These are phyloP conservation scores for Mallotus japonicus DNA, from an alignment of 441 rosid species.

Conservation along the genomic window DNA sequence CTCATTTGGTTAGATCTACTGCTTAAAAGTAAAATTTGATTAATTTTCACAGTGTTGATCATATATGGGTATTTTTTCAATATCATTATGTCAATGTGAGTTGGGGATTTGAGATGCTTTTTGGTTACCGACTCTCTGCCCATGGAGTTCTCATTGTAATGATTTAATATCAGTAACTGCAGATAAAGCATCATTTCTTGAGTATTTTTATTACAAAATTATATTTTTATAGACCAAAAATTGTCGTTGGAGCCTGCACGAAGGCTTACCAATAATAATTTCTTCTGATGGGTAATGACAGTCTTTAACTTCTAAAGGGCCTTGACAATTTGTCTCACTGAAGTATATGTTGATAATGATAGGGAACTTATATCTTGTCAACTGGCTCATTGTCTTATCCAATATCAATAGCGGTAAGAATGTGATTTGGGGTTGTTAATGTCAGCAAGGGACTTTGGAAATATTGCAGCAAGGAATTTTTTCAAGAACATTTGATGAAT, in stretches of 20 bases:
- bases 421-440: neutral
- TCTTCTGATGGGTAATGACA: neutral
- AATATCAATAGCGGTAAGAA: neutral
- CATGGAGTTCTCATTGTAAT: too few relatives aligned
- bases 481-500: neutral
- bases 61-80: neutral
- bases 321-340: neutral
- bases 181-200: neutral
- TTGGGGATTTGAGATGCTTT: neutral
- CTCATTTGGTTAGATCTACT: conserved; percentile 15
- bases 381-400: neutral
- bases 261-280: neutral
- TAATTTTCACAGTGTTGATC: neutral
- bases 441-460: neutral
- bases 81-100: neutral
- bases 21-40: neutral
- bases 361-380: neutral
- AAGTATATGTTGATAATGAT: neutral
- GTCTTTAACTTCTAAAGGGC: neutral
- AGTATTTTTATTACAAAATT: too few relatives aligned
- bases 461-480: neutral
- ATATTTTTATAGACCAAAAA: too few relatives aligned
- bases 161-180: neutral
- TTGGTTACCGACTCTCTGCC: too few relatives aligned
- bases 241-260: neutral